Conservation (phyloP, 352 stramenopile species). For the Bremia lactucae region DNA sequence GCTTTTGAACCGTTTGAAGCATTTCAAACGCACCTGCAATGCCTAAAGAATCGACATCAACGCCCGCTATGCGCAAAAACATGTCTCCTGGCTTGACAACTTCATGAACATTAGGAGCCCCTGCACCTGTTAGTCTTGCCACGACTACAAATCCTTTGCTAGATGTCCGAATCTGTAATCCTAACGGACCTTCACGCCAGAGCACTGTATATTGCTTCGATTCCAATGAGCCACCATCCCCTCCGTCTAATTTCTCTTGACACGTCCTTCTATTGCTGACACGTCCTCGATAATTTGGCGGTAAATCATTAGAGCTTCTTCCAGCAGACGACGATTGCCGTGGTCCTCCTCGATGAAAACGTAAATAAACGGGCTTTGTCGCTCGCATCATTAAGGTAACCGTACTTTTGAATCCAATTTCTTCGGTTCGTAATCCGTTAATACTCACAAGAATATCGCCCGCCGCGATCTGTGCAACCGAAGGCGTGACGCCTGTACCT, state of each 20-base stretch:
- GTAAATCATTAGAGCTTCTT: slow-evolving; percentile 12
- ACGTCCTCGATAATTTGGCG: slow-evolving; percentile 6
- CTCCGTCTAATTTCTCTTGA: neutral
- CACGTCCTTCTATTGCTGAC: slow-evolving; percentile 3
- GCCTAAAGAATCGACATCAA: slow-evolving; percentile 57
- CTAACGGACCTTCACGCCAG: slow-evolving; percentile 64
- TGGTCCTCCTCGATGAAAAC: slow-evolving; percentile 37
- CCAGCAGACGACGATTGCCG: slow-evolving; percentile 15
- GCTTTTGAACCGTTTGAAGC: slow-evolving; percentile 69
- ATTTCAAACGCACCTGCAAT: slow-evolving; percentile 70
- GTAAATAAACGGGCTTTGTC: slow-evolving; percentile 64
- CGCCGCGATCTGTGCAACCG: slow-evolving; percentile 51
- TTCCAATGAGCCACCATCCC: slow-evolving; percentile 7
- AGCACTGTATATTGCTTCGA: slow-evolving; percentile 61
- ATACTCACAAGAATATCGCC: slow-evolving; percentile 65
- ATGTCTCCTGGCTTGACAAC: slow-evolving; percentile 57
- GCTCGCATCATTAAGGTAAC: slow-evolving; percentile 64
- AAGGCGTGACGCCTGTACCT: slow-evolving; percentile 39
- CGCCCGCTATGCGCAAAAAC: slow-evolving; percentile 61
- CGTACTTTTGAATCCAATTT: slow-evolving; percentile 71
- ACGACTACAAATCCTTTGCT: slow-evolving; percentile 56
- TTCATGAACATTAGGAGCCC: slow-evolving; percentile 34
- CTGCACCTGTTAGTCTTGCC: slow-evolving; percentile 58
- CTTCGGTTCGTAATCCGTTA: slow-evolving; percentile 59
- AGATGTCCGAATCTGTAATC: slow-evolving; percentile 74